Evolutionary conservation across 805 yeast species (phyloP).

Genomic region (Ogataea populi-albae): DNA sequence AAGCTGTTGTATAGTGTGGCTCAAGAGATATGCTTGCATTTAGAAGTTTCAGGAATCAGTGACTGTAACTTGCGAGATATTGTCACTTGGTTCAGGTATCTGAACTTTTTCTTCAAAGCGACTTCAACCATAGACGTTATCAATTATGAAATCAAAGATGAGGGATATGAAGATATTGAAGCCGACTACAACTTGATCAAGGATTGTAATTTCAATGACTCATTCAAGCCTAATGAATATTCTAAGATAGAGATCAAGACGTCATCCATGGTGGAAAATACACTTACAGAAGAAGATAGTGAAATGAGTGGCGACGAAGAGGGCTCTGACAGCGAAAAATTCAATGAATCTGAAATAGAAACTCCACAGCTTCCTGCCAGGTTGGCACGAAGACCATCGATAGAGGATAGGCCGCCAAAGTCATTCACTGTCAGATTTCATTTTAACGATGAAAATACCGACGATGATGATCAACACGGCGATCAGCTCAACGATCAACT

Average conservation of each 20-base stretch:
- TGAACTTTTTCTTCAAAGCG: constrained; percentile 41
- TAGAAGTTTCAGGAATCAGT: constrained; percentile 5
- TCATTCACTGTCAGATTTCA: constrained; percentile 29
- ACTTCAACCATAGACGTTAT: constrained; percentile 48
- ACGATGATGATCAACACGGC: constrained; percentile 10
- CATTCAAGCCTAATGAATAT: constrained; percentile 21
- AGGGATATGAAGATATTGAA: constrained; percentile 42
- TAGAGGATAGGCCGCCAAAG: constrained; percentile 34
- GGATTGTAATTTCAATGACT: constrained; percentile 26
- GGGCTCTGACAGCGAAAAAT: constrained; percentile 1
- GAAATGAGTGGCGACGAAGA: constrained; percentile 16
- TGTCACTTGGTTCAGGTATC: constrained; percentile 31
- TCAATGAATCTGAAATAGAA: neutral
- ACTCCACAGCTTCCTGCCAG: constrained; percentile 15
- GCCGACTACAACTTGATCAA: constrained; percentile 29
- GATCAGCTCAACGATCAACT: neutral
- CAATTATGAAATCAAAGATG: constrained; percentile 43
- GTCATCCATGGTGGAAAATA: neutral
- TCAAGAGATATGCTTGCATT: constrained; percentile 20
- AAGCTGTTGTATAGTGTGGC: constrained; percentile 26
- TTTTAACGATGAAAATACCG: constrained; percentile 15
- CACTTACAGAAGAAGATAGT: constrained; percentile 6
- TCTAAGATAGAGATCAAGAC: constrained; percentile 29
- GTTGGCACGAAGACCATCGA: constrained; percentile 22
- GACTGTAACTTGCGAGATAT: constrained; percentile 24